Conservation (phyloP, 768 basidiomycete genomes). For the Agaricus sinodeliciosus region DNA sequence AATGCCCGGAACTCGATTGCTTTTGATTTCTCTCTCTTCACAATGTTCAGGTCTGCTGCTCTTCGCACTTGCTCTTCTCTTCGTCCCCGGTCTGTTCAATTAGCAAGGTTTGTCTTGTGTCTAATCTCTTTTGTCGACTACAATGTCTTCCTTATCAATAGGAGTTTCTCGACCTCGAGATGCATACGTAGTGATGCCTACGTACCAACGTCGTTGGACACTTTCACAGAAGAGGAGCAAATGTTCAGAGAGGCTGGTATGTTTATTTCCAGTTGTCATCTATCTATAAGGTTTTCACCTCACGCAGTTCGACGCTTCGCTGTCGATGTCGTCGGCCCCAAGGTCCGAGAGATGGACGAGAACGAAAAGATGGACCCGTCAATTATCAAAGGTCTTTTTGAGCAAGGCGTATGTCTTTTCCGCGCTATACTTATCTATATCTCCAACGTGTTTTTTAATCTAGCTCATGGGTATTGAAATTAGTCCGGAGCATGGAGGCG, state of each 20-base stretch:
- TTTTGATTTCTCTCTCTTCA: neutral
- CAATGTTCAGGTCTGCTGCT: slow-evolving; percentile 21
- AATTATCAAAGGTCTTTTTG: slow-evolving; percentile 84
- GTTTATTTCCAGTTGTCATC: slow-evolving; percentile 15
- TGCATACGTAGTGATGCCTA: slow-evolving; percentile 21
- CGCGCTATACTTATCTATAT: neutral
- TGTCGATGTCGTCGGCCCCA: slow-evolving; percentile 81
- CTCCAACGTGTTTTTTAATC: neutral
- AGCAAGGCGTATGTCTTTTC: slow-evolving; percentile 72
- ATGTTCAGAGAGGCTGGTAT: slow-evolving; percentile 89
- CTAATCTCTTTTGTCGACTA: neutral
- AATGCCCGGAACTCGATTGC: neutral
- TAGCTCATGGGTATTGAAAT: slow-evolving; percentile 99
- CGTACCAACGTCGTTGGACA: slow-evolving; percentile 56
- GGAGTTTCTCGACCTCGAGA: slow-evolving; percentile 32
- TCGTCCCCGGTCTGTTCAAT: slow-evolving; percentile 4
- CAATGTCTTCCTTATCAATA: slow-evolving; percentile 11
- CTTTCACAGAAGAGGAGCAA: slow-evolving; percentile 90
- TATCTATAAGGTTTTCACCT: neutral
- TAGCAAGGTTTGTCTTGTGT: slow-evolving; percentile 5
- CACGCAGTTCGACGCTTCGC: slow-evolving; percentile 78
- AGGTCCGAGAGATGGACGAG: slow-evolving; percentile 97
- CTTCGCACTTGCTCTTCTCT: slow-evolving; percentile 15
- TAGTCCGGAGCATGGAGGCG: slow-evolving; percentile 71
- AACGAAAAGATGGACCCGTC: slow-evolving; percentile 88